Base-by-base conservation (phyloP, 2,329 filamentous ascomycete genomes). In the Fusarium clavum region DNA sequence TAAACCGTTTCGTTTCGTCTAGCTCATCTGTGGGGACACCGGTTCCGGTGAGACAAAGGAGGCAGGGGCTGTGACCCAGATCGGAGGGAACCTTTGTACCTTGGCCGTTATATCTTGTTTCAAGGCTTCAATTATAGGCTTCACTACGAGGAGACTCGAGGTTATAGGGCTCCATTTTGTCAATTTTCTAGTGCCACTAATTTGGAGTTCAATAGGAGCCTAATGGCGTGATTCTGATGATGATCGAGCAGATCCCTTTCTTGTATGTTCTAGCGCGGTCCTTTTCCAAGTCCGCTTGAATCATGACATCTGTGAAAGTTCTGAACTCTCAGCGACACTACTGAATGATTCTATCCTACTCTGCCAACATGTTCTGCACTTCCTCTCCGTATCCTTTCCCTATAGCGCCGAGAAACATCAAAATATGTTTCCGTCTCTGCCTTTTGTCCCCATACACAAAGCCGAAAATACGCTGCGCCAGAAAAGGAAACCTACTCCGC, bases 41-140 rank as follows among this genome's bases (percentile, higher is more conserved):
- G 55, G 45, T 65, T 66, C 63, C 68, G 68, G 68, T 70, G 67
- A 70, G 69, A 70, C 63, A 70, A 71, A 69, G 63, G 44, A 48
- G 53, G 48, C 67, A 64, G 43, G 67, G 67, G 62, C 20, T 56
- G 30, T 61, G 63, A 60, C 59, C 65, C 64, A 64, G 59, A 69
- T 64, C 44, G 58, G 63, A 68, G 54, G 67, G 63, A 66, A 71
- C 68, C 67, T 64, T 70, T 70, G 57, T 41, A 64, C 34, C 25
- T 40, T 69, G 46, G 51, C 27, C 59, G 40, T 55, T 64, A 61
- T 70, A 71, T 71, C 45, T 59, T 43, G 53, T 64, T 64, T 57
- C 67, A 54, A 67, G 60, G 59, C 64, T 51, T 69, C 68, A 65
- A 61, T 43, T 71, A 71, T 71, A 71, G 68, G 46, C 47, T 61